Percentiles rank a stretch among this genome's conserved stretches.
Conservation (phyloP, 2,329 filamentous ascomycete species). For the Colletotrichum sp. region DNA sequence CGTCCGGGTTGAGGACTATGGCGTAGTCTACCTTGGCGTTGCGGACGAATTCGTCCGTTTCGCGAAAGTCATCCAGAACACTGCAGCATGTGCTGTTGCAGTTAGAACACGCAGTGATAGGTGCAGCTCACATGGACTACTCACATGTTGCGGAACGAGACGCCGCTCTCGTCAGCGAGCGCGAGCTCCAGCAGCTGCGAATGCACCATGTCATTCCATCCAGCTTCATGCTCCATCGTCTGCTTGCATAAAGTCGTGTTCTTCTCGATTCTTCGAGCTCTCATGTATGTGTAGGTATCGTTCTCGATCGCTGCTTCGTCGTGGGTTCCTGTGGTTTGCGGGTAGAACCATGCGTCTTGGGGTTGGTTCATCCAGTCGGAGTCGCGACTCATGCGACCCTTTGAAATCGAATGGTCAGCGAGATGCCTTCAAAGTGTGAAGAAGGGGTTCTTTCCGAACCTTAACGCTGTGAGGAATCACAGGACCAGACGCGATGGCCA, state of each 20-base stretch:
- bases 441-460: background rate
- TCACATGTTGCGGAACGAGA: background rate
- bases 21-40: background rate
- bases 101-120: background rate
- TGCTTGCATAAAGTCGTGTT: conserved; percentile 7
- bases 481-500: background rate
- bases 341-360: background rate
- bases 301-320: background rate
- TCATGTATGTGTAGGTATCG: background rate
- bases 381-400: background rate
- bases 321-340: background rate
- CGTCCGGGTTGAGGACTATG: background rate
- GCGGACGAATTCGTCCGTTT: background rate
- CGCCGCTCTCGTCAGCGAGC: background rate
- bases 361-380: background rate
- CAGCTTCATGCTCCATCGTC: background rate
- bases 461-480: background rate
- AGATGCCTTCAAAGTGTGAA: background rate
- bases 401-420: accelerated
- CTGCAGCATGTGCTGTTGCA: background rate
- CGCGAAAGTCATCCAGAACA: background rate
- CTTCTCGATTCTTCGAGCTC: background rate
- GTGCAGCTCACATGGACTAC: background rate
- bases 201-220: background rate
- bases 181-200: background rate